A percentile compares a stretch with the other conserved stretches of the same genome.
phyloP scores from a whole-genome alignment of 2,329 filamentous ascomycete genomes.

The Fusarium virguliforme region DNA sequence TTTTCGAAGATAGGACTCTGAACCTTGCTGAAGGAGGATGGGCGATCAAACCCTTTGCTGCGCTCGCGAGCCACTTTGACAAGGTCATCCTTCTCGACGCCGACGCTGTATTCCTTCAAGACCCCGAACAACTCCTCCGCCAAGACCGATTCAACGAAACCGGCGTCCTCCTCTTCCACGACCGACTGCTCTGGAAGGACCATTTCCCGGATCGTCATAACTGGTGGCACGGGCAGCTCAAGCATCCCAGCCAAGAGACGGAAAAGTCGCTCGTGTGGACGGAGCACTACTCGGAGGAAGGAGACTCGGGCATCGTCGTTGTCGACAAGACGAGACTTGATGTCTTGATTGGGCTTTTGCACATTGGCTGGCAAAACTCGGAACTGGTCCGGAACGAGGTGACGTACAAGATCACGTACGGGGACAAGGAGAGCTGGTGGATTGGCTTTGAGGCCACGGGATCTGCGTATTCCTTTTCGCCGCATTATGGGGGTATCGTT shows the following conservation, averaged over 20 bases:
- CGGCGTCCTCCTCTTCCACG: conserved; percentile 60
- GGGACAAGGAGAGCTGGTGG: conserved; percentile 66
- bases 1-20: conserved; percentile 55
- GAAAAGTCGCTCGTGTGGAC: conserved; percentile 58
- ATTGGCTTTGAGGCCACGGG: conserved; percentile 61
- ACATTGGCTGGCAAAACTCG: conserved; percentile 64
- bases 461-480: conserved; percentile 58
- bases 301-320: conserved; percentile 61
- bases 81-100: conserved; percentile 60
- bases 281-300: conserved; percentile 60
- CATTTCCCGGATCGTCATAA: conserved; percentile 55
- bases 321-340: conserved; percentile 59
- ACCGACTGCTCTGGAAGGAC: conserved; percentile 59
- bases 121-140: conserved; percentile 54
- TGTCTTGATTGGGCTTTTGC: conserved; percentile 59
- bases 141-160: conserved; percentile 54
- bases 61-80: conserved; percentile 56
- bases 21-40: conserved; percentile 54
- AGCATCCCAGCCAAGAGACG: conserved; percentile 54
- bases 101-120: conserved; percentile 59
- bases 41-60: conserved; percentile 62
- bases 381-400: conserved; percentile 57
- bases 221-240: conserved; percentile 59
- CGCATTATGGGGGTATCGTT: conserved; percentile 60
- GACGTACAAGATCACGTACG: conserved; percentile 61